Evolutionary conservation across 768 basidiomycete species (phyloP), one percentile per base, ranked within the genome.

Genomic region (Xerocomus spinulosus): DNA sequence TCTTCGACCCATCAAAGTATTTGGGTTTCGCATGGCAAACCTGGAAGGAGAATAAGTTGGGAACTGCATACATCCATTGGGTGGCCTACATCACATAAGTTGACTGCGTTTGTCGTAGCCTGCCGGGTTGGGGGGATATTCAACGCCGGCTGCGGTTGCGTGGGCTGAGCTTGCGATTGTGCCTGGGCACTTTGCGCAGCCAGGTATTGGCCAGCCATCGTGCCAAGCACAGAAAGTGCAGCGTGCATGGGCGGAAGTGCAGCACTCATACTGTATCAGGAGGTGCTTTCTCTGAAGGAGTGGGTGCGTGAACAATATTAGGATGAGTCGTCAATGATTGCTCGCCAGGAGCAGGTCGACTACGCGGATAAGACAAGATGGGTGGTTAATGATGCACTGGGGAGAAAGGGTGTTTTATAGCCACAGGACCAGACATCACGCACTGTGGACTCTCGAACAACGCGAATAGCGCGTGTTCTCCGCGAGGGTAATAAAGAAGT

Each of bases 21-120:
- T 78, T 83, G 20, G 81, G 80, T 41, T 76, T 73, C 28, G 68
- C 52, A 48, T 79, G 75, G 58, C 82, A 85, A 34, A 71, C 68
- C 82, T 83, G 42, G 18, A 49, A 51, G 33, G 40, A 26, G 34
- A 24, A 20, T 55, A 21, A 44, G 17, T 41, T 29, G 38, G 28
- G 15, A 24, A 18, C 41, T 35, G 42, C 34, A 51, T 33, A 49
- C 42, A 8, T 51, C 39, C 50, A 37, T 24, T 23, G 14, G 20
- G 39, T 20, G 12, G 64, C 73, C 46, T 57, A 83, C 81, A 55
- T 81, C 73, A 63, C 81, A 83, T 30, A 79, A 63, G 40, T 59
- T 68, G 13, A 68, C 64, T 38, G 67, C 54, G 40, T 51, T 60
- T 37, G 44, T 51, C 43, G 62, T 55, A 39, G 60, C 25, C 29